Conservation (phyloP, 345 rosid genomes). For the Reutealis trisperma region DNA sequence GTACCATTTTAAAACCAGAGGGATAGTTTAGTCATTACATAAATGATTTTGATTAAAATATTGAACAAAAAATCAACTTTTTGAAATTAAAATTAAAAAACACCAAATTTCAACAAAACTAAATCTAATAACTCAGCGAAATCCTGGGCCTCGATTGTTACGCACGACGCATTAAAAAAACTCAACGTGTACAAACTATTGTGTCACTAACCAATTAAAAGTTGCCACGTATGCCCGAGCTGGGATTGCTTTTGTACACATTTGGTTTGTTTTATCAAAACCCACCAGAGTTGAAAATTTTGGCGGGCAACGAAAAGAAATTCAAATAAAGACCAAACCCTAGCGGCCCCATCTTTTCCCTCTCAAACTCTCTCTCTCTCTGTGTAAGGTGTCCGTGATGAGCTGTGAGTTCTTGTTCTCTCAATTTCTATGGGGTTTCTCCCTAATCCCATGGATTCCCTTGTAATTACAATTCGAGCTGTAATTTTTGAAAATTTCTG, state of each 20-base stretch:
- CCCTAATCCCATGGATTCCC: background rate
- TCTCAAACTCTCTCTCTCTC: constrained; percentile 15
- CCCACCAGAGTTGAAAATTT: constrained; percentile 28
- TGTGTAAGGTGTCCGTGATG: constrained; percentile 17
- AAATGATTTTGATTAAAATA: too few species aligned
- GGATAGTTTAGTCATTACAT: background rate
- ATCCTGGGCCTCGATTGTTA: background rate
- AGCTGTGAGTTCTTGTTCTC: constrained; percentile 8
- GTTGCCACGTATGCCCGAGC: constrained; percentile 40
- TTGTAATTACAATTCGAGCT: background rate
- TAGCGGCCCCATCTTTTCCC: constrained; percentile 34
- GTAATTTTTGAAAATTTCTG: background rate
- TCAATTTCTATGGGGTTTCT: constrained; percentile 19
- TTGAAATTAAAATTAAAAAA: too few species aligned
- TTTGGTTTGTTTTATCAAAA: constrained; percentile 1
- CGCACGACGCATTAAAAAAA: background rate
- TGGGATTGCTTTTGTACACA: constrained; percentile 13
- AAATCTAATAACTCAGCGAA: background rate
- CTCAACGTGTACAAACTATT: background rate
- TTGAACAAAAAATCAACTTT: background rate
- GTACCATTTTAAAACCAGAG: constrained; percentile 14
- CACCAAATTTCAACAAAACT: background rate
- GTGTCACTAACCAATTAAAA: constrained; percentile 13
- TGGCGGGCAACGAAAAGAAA: constrained; percentile 68
- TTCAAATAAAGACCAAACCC: constrained; percentile 65